Percentiles rank a stretch among this genome's conserved stretches.
Evolutionary conservation across 108 stramenopile species (phyloP).

Genomic region (Cylindrotheca closterium): DNA sequence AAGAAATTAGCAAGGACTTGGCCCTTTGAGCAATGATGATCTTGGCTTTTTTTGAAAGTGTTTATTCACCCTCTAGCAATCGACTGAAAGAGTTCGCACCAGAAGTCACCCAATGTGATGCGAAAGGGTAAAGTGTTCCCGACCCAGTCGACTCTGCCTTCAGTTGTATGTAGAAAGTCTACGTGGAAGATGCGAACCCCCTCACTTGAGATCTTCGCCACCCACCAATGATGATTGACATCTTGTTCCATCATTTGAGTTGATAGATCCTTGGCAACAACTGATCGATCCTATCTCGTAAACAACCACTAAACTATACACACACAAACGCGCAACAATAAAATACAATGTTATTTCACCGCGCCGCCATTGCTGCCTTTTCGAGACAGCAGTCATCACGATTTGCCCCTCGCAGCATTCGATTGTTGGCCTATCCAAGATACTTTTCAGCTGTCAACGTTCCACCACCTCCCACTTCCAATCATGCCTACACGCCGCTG

Average conservation of each 20-base stretch:
- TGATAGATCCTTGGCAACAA: neutral
- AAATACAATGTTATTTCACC: neutral
- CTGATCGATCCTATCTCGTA: neutral
- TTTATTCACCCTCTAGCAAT: too few relatives aligned
- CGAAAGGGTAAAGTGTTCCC: too few relatives aligned
- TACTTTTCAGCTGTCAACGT: slow-evolving; percentile 16
- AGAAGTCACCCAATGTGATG: too few relatives aligned
- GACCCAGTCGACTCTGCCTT: too few relatives aligned
- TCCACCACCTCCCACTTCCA: slow-evolving; percentile 76
- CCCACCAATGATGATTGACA: neutral
- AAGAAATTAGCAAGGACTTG: too few relatives aligned
- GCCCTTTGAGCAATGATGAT: too few relatives aligned
- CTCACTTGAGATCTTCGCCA: neutral
- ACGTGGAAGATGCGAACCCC: slow-evolving; percentile 1
- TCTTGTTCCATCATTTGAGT: neutral
- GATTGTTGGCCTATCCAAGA: neutral
- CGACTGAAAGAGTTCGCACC: too few relatives aligned
- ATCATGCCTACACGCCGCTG: slow-evolving; percentile 64
- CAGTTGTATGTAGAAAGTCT: neutral
- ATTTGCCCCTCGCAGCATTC: neutral
- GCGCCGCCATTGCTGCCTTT: neutral
- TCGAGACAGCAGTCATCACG: slow-evolving; percentile 1
- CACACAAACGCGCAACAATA: neutral
- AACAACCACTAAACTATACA: too few relatives aligned
- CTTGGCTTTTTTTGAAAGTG: too few relatives aligned